Evolutionary conservation across 768 basidiomycete species (phyloP), one percentile per base, ranked within the genome.

Genomic region (Chalciporus chontae): DNA sequence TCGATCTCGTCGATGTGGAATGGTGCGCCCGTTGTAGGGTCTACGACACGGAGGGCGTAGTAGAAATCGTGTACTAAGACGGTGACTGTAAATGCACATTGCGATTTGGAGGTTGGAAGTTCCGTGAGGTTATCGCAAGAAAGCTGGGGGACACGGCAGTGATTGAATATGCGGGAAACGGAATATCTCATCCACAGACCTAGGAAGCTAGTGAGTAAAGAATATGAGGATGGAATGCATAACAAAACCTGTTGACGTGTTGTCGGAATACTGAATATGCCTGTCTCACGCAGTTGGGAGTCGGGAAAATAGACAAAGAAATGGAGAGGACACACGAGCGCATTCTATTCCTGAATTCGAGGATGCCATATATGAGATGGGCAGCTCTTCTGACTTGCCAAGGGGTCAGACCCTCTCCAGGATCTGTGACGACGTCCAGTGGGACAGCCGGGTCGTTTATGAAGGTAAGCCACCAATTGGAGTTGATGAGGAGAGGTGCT

Each of bases 381-480:
- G 92, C 84, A 0, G 92, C 87, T 39, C 91, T 75, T 60, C 87
- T 77, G 43, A 94, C 71, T 66, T 98, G 94, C 90, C 91, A 93
- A 15, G 81, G 76, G 0, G 85, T 87, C 43, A 87, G 69, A 34
- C 69, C 69, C n/a, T 61, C 66, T 46, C 61, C 58, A 13, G 31
- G 38, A 47, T 56, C 58, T 0, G 48, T 56, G 27, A 68, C 48
- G 6, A 71, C 65, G 2, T 60, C 41, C 7, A 62, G 67, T 8
- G 85, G 92, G 38, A 89, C 76, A 17, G 61, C 71, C 3, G 76
- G 62, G 67, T 96, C 93, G 53, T 94, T 84, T 38, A 77, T 72
- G 64, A 94, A 88, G 3, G 90, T 75, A 19, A 96, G 73, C 94
- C 94, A 97, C 94, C 94, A 97, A 62, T 96, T 97, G 3, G 93